Base-by-base conservation (phyloP, 257 asterid species). In the Scutellaria galericulata region DNA sequence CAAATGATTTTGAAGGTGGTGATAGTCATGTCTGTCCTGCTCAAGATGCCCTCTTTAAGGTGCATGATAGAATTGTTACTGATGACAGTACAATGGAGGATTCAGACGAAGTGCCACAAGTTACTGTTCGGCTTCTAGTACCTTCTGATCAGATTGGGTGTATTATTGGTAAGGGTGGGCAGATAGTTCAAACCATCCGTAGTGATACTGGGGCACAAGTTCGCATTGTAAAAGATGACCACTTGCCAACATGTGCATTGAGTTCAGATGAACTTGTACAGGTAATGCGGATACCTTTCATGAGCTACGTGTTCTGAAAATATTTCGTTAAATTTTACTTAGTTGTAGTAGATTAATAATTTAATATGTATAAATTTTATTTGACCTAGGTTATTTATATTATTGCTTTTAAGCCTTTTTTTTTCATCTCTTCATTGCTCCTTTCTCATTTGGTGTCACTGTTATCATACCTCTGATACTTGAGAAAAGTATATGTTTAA, bases 121-220 rank as follows among this genome's bases (percentile, higher is more conserved):
- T 88, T 56, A 83, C 90, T 5, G 86, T 85, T 64, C 85, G 92
- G 76, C 93, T 93, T 70, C 81, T 93, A 51, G 97, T 93, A 53
- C 94, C 98, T 46, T 91, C 97, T 60, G 96, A 93, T 82, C 97
- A 93, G 86, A 93, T 93, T 52, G 98, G 98, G 55, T 88, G 98
- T 75, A 74, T 91, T 59, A 88, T 91, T 70, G 98, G 98, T 71
- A 93, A 93, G 84, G 96, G 98, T 77, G 98, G 97, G 64, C 96
- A 85, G 79, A 88, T 91, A 66, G 93, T 91, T 53, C 98, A 94
- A 73, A 87, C 56, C 75, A 89, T 89, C 63, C 97, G 87, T 44
- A 81, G 85, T 70, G 98, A 94, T 48, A 85, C 93, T 66, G 97
- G 98, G 68, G 98, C 98, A 9, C 94, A 89, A 79, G 72, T 94